Percentiles rank a stretch among this genome's conserved stretches.
phyloP scores from a whole-genome alignment of 2,329 filamentous ascomycete species.

The Verticillium tricorpus region DNA sequence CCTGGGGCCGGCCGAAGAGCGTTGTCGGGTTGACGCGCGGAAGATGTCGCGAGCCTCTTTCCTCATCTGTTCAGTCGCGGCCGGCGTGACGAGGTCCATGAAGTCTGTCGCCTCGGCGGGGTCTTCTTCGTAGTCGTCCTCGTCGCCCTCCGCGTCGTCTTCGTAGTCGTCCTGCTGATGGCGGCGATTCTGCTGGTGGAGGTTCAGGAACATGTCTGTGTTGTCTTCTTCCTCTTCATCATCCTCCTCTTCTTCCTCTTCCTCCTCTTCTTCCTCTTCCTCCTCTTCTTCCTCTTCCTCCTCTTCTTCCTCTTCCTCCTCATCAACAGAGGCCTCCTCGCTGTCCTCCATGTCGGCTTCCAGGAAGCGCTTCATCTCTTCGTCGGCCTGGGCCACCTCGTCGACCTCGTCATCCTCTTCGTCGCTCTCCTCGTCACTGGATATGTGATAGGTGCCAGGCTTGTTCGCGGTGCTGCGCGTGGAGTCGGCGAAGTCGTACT shows the following conservation, averaged over 20 bases:
- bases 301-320: constrained; percentile 31
- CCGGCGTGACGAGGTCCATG: constrained; percentile 51
- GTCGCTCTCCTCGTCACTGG: constrained; percentile 24
- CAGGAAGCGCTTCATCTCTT: constrained; percentile 30
- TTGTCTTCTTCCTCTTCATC: constrained; percentile 31
- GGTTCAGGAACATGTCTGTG: constrained; percentile 15
- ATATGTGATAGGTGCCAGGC: constrained; percentile 16
- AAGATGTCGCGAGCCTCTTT: constrained; percentile 53
- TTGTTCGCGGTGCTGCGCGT: constrained; percentile 3
- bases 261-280: constrained; percentile 31
- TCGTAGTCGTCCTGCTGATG: constrained; percentile 34
- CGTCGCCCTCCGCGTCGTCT: constrained; percentile 36
- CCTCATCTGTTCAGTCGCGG: constrained; percentile 47
- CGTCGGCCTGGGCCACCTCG: constrained; percentile 22
- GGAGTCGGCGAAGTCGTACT: constrained; percentile 22
- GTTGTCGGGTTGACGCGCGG: constrained; percentile 45
- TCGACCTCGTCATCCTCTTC: constrained; percentile 28
- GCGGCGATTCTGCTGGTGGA: constrained; percentile 14
- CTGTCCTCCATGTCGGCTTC: constrained; percentile 29
- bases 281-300: constrained; percentile 34
- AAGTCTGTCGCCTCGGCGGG: constrained; percentile 34
- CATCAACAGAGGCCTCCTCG: constrained; percentile 26
- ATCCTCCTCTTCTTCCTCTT: constrained; percentile 32
- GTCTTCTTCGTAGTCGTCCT: constrained; percentile 27
- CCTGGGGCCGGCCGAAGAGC: constrained; percentile 35